Evolutionary conservation across 139 green algal species (phyloP).

Genomic region (Spirogloea muscicola): DNA sequence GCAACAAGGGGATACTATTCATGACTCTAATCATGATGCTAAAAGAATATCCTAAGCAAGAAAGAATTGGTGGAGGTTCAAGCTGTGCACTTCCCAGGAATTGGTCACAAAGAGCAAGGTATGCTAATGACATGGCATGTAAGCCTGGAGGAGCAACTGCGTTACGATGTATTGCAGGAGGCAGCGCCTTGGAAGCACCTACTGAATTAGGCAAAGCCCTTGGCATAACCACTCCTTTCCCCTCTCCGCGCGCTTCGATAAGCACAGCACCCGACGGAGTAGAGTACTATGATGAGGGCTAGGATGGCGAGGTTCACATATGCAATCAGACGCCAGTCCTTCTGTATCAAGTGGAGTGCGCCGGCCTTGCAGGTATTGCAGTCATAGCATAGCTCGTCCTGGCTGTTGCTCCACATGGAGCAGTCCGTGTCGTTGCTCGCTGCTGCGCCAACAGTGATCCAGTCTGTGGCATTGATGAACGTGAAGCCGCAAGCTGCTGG

Average conservation of each 20-base stretch:
- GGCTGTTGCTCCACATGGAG: constrained; percentile 15
- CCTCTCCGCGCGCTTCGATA: constrained; percentile 7
- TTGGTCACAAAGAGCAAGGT: background rate
- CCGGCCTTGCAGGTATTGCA: constrained; percentile 40
- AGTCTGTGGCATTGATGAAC: constrained; percentile 18
- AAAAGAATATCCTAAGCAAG: too few relatives aligned
- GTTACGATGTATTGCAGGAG: background rate
- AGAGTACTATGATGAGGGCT: constrained; percentile 14
- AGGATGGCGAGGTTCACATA: constrained; percentile 25
- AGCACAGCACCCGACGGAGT: constrained; percentile 22
- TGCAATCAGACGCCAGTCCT: constrained; percentile 24
- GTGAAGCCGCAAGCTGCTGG: constrained; percentile 24
- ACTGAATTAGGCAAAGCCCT: background rate
- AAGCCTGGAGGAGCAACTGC: background rate
- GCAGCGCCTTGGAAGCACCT: too few relatives aligned
- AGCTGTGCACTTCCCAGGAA: background rate
- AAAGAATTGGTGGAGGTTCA: background rate
- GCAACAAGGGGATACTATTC: background rate
- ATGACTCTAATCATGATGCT: too few relatives aligned
- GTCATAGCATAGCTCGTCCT: constrained; percentile 9
- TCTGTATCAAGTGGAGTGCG: constrained; percentile 16
- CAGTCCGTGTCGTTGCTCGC: constrained; percentile 9
- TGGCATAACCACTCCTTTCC: background rate
- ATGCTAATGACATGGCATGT: background rate
- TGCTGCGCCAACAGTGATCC: background rate